Evolutionary conservation across 345 rosid genomes (phyloP), one percentile per base, ranked within the genome.

Genomic region (Firmiana major): DNA sequence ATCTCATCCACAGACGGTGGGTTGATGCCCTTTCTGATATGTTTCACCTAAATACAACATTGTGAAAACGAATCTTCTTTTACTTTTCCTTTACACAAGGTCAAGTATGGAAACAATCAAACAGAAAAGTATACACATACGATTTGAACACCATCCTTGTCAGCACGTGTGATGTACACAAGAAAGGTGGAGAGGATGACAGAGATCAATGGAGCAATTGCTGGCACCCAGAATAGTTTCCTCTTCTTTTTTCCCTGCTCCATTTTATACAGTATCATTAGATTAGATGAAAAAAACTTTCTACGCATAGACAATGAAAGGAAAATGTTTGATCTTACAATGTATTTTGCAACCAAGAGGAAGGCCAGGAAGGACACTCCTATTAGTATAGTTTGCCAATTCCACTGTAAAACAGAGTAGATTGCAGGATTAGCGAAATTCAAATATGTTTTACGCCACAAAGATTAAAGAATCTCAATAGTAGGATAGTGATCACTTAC

Each of bases 191-290:
- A 89, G 48, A 94, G 81, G 36, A 90, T 7, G 42, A 94, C 94
- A 2, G 95, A 94, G 75, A 88, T 73, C 81, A 93, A 73, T 0
- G 98, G 98, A 5, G 97, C 97, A 58, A 94, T 85, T 24, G 98
- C 97, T 2, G 97, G 93, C 49, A 93, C 85, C 98, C 98, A 94
- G 81, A 94, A 94, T 21, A 87, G 75, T 76, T 87, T 94, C 84
- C 68, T 90, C 83, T 88, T 88, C 86, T 82, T 92, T 72, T 92
- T 94, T 76, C 98, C 98, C 97, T 94, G 88, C 71, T 82, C 0
- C 75, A 67, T 17, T 40, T 12, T 63, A 71, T 38, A 78, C 63
- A 65, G 62, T 12, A 34, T 58, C 54, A 42, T 55, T 58, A 74
- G 13, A 57, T 58, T 58, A 36, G 9, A 58, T 51, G 12, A 74